These are phyloP conservation scores for Kwoniella sp. DNA, from an alignment of 768 basidiomycete species.

Conservation along the genomic window DNA sequence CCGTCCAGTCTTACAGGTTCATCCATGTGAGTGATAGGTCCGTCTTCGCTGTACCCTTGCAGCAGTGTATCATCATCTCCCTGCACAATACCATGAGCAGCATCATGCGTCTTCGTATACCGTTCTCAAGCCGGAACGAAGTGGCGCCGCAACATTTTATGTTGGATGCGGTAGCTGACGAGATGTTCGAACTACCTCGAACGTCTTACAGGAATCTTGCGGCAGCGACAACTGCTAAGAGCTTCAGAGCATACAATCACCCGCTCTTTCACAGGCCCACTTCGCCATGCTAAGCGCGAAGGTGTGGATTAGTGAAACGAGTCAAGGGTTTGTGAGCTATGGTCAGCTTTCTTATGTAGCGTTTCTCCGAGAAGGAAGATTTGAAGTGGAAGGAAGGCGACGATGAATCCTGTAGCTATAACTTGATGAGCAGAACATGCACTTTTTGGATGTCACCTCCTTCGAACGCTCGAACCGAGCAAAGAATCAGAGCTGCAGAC, in stretches of 20 bases:
- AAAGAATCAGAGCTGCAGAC: too few relatives aligned
- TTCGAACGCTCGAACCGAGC: too few relatives aligned
- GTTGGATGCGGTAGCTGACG: neutral
- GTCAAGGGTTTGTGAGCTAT: too few relatives aligned
- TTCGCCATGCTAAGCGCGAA: constrained; percentile 1
- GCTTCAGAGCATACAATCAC: neutral
- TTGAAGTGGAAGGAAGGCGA: neutral
- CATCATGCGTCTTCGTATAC: too few relatives aligned
- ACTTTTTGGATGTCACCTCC: too few relatives aligned
- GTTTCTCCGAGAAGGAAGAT: neutral
- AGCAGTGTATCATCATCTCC: too few relatives aligned
- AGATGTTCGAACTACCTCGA: neutral
- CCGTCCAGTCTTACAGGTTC: constrained; percentile 16
- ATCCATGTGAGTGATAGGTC: constrained; percentile 8
- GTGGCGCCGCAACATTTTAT: too few relatives aligned
- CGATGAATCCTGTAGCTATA: neutral
- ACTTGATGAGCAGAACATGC: neutral
- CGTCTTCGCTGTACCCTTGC: too few relatives aligned
- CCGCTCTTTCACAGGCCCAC: neutral
- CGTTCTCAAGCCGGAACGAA: too few relatives aligned
- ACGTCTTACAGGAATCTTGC: constrained; percentile 9
- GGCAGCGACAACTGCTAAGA: constrained; percentile 19
- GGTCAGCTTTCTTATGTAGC: neutral
- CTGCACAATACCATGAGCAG: too few relatives aligned
- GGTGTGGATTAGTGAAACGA: too few relatives aligned